These are phyloP conservation scores for Pisolithus marmoratus DNA, from an alignment of 768 basidiomycete species.

Conservation along the genomic window DNA sequence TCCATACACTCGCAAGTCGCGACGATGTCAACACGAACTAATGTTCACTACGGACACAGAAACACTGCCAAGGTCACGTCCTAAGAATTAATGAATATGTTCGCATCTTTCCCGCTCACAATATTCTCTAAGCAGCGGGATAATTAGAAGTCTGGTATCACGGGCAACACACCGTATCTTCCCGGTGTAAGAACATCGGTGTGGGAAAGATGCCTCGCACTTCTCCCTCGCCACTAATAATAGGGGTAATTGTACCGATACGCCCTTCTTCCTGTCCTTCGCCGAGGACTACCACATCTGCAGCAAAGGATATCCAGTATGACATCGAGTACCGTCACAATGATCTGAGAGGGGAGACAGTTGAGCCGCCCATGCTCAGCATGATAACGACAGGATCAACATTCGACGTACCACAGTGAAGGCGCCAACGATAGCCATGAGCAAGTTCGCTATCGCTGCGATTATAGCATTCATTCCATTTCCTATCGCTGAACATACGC, in stretches of 20 bases:
- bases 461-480: conserved; percentile 52
- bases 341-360: conserved; percentile 37
- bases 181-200: neutral
- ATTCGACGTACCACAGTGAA: conserved; percentile 49
- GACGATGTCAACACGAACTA: too few species aligned
- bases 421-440: conserved; percentile 46
- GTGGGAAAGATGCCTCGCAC: neutral
- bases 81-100: too few species aligned
- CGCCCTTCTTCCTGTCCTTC: conserved; percentile 2
- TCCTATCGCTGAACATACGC: conserved; percentile 61
- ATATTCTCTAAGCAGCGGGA: neutral
- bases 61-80: too few species aligned
- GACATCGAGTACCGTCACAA: conserved; percentile 60
- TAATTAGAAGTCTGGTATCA: too few species aligned
- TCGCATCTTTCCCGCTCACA: too few species aligned
- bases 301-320: conserved; percentile 47
- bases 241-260: neutral
- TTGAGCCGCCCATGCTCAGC: neutral
- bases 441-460: conserved; percentile 52
- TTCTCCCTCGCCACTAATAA: neutral
- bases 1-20: too few species aligned
- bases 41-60: too few species aligned
- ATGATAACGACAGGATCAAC: too few species aligned
- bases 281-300: conserved; percentile 28
- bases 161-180: too few species aligned